Evolutionary conservation across 352 stramenopile species (phyloP), one percentile per base, ranked within the genome.

Genomic region (Phytophthora ramorum): DNA sequence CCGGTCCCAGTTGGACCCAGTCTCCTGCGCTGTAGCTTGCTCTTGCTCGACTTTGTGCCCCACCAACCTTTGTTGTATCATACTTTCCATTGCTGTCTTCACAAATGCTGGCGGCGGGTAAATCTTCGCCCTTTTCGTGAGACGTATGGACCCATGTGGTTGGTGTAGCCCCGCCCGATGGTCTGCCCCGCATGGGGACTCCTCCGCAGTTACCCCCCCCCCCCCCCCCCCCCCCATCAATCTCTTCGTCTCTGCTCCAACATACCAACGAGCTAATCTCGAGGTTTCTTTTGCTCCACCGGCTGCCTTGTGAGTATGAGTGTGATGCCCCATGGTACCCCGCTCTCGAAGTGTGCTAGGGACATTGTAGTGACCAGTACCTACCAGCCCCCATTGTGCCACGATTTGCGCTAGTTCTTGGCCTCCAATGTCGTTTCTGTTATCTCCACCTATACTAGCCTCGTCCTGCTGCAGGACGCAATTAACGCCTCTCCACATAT

Each of bases 81-180:
- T n/a, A 5, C 35, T 41, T 4, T 6, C 35, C 9, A 17, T 41
- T 4, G 35, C 35, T n/a, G 35, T n/a, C 10, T n/a, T n/a, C 6
- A 41, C 35, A 17, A 9, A 41, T 17, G 17, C 17, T 13, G 49
- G 49, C 12, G 49, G 32, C 19, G 49, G 49, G 20, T 56, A 56
- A 6, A 32, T 9, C 4, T 32, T 32, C 3, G 7, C 28, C 6
- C 28, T 3, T 32, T 32, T 32, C 28, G 4, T 32, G 28, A 32
- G 3, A 9, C 28, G 28, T 8, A 1, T 32, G 12, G 17, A 12
- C 24, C 24, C 45, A 3, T 37, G 30, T 2, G 24, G 45, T 14
- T 19, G 30, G 22, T 51, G 32, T 22, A 45, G 30, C 26, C 45
- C 32, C 16, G 32, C 17, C n/a, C 17, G 30, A 9, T 45, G 48